Evolutionary conservation across 805 yeast species (phyloP), one percentile per base, ranked within the genome.

Genomic region (Myxozyma nipponensis): DNA sequence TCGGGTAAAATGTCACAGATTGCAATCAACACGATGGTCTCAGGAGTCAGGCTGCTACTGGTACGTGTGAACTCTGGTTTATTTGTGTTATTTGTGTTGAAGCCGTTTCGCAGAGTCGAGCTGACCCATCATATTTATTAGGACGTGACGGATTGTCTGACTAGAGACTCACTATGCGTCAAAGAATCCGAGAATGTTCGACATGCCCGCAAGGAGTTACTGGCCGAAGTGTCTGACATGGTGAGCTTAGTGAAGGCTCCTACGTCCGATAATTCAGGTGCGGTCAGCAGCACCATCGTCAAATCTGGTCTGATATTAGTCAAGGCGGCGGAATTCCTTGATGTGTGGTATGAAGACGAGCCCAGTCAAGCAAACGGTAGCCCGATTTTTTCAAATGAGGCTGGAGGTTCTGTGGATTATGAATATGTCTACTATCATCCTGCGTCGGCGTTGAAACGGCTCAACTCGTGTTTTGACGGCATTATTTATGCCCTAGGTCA

Each of bases 181-280:
- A 55, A 54, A 35, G 52, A 58, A 34, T 57, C 64, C 3, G 66
- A 63, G 24, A 49, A 62, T 4, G 60, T 70, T 19, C 58, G 67
- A 15, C 61, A 60, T 26, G 60, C 67, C 46, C 59, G 75, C 42
- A 69, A 69, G 53, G 56, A 63, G 18, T 59, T 71, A 39, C 64
- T 71, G 32, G 66, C 71, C 1, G 73, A 71, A 47, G 63, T 71
- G 24, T 72, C 73, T 6, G 66, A 63, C 36, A 57, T 71, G 32
- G 72, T 71, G 15, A 63, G 68, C 5, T 57, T 63, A 42, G 73
- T 73, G 18, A 66, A 68, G 49, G 61, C 62, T 50, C 58, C 67
- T 54, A 56, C 62, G 37, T 58, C 61, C 52, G 56, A 66, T 25
- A 56, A 64, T 36, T 66, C 62, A 46, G 63, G 62, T 39, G 58